Evolutionary conservation across 2,329 filamentous ascomycete species (phyloP).

Genomic region (Pseudogymnoascus sp.): DNA sequence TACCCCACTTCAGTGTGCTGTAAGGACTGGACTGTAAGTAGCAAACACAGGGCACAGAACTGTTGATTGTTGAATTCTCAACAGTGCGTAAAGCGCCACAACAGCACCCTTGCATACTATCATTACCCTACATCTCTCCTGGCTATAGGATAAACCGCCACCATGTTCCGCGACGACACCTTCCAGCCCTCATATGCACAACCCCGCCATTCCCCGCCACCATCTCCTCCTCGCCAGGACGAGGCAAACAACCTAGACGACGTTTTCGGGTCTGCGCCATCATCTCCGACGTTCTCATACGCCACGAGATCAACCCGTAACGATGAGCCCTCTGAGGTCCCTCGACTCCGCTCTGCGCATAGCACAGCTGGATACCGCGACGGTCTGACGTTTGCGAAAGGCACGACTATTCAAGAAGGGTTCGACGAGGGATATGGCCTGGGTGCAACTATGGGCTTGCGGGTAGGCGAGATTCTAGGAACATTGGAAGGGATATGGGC

Average conservation of each 20-base stretch:
- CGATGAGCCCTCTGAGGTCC: slow-evolving; percentile 9
- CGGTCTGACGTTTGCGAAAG: slow-evolving; percentile 70
- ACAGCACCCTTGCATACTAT: neutral
- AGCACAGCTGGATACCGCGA: slow-evolving; percentile 81
- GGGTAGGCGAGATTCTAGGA: slow-evolving; percentile 67
- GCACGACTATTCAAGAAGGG: slow-evolving; percentile 67
- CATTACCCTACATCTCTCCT: neutral
- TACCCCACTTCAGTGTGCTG: neutral
- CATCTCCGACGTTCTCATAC: slow-evolving; percentile 18
- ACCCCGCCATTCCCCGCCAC: neutral
- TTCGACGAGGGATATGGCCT: slow-evolving; percentile 88
- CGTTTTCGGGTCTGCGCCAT: slow-evolving; percentile 27
- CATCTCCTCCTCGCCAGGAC: neutral
- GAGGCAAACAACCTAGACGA: slow-evolving; percentile 23
- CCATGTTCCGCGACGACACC: neutral
- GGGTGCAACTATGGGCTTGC: slow-evolving; percentile 70
- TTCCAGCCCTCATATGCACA: neutral
- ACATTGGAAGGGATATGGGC: slow-evolving; percentile 62
- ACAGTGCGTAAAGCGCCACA: neutral
- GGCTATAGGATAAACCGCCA: neutral
- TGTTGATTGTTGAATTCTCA: neutral
- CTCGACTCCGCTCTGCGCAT: slow-evolving; percentile 17
- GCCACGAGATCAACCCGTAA: neutral
- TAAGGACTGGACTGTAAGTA: neutral
- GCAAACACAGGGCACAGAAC: no score